These are phyloP conservation scores for Thuidium tamariscinum DNA, from an alignment of 225 moss, liverwort and hornwort genomes.

Conservation along the genomic window DNA sequence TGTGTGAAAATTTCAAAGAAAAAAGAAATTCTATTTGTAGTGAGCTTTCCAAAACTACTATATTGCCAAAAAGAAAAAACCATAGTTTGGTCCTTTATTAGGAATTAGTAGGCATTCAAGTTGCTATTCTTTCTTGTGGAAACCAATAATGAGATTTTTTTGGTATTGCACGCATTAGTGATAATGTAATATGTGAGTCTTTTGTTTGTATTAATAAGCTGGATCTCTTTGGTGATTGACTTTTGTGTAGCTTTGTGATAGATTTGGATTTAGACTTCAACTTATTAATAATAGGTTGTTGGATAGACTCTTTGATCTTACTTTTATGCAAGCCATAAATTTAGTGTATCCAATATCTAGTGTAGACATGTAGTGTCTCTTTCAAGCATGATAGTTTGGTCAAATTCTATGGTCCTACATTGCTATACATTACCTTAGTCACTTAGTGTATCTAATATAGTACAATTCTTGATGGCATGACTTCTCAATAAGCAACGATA, in stretches of 20 bases:
- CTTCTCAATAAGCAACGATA: background rate
- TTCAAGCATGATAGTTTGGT: background rate
- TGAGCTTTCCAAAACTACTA: no score
- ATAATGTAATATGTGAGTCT: background rate
- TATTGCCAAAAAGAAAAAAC: no score
- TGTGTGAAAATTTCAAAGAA: no score
- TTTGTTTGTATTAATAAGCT: background rate
- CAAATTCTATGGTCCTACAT: background rate
- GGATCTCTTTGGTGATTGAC: rapidly evolving
- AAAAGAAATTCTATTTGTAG: no score
- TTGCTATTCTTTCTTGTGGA: background rate
- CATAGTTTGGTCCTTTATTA: background rate
- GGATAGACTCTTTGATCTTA: background rate
- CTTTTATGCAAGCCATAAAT: rapidly evolving
- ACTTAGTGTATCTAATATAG: background rate
- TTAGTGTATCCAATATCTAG: background rate
- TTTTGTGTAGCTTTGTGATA: background rate
- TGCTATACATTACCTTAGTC: rapidly evolving
- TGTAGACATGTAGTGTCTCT: background rate
- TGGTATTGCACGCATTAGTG: rapidly evolving
- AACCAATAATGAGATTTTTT: background rate
- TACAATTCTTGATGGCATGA: background rate
- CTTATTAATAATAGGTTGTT: background rate
- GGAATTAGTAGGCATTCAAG: background rate
- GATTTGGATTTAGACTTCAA: background rate